A percentile compares a stretch with the other conserved stretches of the same genome.
Evolutionary conservation across 495 filamentous ascomycete genomes (phyloP).

Genomic region (Glarea lozoyensis): DNA sequence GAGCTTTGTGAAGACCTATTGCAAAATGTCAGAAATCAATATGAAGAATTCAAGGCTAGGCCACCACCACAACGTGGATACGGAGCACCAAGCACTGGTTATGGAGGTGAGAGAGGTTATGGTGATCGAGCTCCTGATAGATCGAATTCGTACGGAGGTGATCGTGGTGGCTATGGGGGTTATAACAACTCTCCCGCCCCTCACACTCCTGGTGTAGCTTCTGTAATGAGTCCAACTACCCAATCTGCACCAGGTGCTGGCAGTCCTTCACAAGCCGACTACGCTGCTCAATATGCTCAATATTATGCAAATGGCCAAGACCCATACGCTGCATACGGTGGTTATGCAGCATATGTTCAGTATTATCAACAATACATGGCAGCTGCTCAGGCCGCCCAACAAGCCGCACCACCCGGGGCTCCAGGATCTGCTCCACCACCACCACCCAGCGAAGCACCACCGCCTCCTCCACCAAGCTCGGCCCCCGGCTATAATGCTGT

Average conservation of each 20-base stretch:
- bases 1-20: slow-evolving; percentile 83
- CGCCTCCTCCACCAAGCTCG: slow-evolving; percentile 52
- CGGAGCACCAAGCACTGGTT: slow-evolving; percentile 33
- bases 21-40: slow-evolving; percentile 71
- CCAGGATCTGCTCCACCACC: slow-evolving; percentile 41
- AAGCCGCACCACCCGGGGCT: slow-evolving; percentile 18
- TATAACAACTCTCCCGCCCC: slow-evolving; percentile 32
- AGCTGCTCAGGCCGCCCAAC: slow-evolving; percentile 35
- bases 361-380: slow-evolving; percentile 58
- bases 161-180: slow-evolving; percentile 25
- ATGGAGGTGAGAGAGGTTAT: slow-evolving; percentile 23
- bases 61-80: slow-evolving; percentile 62
- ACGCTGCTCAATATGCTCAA: slow-evolving; percentile 77
- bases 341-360: slow-evolving; percentile 66
- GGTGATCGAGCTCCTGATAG: slow-evolving; percentile 20
- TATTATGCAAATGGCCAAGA: slow-evolving; percentile 60
- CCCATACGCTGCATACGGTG: slow-evolving; percentile 88
- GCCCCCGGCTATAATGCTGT: slow-evolving; percentile 64
- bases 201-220: slow-evolving; percentile 28
- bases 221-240: slow-evolving; percentile 25
- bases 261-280: slow-evolving; percentile 38
- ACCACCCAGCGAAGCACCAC: slow-evolving; percentile 50
- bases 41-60: slow-evolving; percentile 81
- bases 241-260: slow-evolving; percentile 26
- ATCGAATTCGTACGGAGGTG: slow-evolving; percentile 21